Evolutionary conservation across 78 protist genomes (phyloP).

Genomic region (Ministeria vibrans): DNA sequence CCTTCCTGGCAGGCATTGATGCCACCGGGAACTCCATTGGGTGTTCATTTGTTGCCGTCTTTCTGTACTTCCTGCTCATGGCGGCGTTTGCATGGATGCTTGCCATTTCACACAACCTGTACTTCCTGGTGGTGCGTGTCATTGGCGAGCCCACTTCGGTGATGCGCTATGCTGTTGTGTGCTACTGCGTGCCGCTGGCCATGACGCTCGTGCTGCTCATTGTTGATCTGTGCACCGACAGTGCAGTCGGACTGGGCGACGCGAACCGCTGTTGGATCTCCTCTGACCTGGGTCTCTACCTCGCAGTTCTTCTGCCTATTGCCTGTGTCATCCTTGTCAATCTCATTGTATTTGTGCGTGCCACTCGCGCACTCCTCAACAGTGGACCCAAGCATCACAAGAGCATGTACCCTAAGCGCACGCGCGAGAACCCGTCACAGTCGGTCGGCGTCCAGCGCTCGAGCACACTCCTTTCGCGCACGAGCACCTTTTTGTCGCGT

Average conservation of each 20-base stretch:
- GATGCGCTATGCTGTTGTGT: neutral
- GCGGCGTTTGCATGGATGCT: neutral
- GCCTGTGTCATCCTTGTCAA: neutral
- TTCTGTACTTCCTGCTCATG: neutral
- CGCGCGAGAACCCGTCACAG: no score
- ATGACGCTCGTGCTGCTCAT: neutral
- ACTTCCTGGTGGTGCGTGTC: neutral
- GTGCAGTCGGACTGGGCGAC: neutral
- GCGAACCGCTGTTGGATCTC: neutral
- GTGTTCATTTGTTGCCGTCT: neutral
- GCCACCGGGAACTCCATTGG: neutral
- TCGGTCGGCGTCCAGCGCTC: no score
- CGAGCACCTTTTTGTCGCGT: neutral
- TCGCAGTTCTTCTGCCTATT: neutral
- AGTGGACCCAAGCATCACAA: no score
- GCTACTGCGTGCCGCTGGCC: neutral
- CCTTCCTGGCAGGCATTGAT: neutral
- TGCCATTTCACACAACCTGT: neutral
- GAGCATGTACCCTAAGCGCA: no score
- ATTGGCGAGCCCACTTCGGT: neutral
- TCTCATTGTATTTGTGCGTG: neutral
- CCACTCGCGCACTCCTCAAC: neutral
- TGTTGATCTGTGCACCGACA: neutral
- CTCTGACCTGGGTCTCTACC: neutral
- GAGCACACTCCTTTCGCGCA: no score